Percentiles rank a stretch among this genome's conserved stretches.
These are phyloP conservation scores for Auricularia heimuer DNA, from an alignment of 768 basidiomycete genomes.

Conservation along the genomic window DNA sequence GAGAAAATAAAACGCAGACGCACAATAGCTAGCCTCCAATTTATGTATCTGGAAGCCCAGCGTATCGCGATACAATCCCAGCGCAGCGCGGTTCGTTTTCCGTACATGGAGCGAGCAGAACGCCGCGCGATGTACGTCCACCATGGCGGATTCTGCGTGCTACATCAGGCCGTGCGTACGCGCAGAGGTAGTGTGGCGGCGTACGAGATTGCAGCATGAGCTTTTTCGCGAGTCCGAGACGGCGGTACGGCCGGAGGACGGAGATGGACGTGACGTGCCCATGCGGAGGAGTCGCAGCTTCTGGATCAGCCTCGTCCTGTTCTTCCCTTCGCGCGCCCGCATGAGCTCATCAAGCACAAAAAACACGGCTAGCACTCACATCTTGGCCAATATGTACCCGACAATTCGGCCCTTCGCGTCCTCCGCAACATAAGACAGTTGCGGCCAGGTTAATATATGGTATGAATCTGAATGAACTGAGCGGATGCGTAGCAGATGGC, in stretches of 20 bases:
- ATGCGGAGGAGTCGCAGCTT: constrained; percentile 33
- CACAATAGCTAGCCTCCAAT: constrained; percentile 38
- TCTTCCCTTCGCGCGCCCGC: background rate
- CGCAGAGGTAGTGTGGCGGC: constrained; percentile 18
- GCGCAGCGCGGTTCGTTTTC: constrained; percentile 38
- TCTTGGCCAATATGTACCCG: constrained; percentile 93
- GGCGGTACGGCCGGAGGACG: constrained; percentile 78
- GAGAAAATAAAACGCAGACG: constrained; percentile 5
- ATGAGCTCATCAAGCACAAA: background rate
- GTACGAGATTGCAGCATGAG: constrained; percentile 88
- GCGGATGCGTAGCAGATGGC: background rate
- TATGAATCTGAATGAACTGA: constrained; percentile 58
- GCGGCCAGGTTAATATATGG: constrained; percentile 86
- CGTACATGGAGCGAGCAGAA: constrained; percentile 37
- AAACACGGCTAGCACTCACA: constrained; percentile 38
- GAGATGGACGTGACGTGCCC: constrained; percentile 98
- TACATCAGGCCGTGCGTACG: too few species aligned
- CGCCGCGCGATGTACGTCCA: constrained; percentile 31
- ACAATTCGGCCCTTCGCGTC: constrained; percentile 83
- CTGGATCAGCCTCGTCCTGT: background rate
- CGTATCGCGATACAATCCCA: constrained; percentile 37
- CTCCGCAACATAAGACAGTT: constrained; percentile 87
- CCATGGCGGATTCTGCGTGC: constrained; percentile 35
- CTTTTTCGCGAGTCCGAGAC: constrained; percentile 89
- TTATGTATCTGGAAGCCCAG: constrained; percentile 37